Evolutionary conservation across 768 basidiomycete genomes (phyloP).

Genomic region (Coprinopsis marcescibilis): DNA sequence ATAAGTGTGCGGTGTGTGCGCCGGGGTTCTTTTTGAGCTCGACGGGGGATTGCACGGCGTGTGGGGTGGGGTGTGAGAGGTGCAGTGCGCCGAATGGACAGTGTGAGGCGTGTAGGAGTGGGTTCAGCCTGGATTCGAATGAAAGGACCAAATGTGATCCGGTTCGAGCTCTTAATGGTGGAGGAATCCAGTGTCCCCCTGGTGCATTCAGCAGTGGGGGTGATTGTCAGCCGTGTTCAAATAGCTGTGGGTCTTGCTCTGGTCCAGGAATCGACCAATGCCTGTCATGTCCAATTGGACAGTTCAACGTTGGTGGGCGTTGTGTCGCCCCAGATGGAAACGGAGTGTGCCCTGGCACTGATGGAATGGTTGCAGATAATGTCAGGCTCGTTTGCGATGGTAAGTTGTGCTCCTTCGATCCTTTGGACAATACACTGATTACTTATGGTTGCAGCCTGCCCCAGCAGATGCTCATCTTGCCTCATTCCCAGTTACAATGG

Average conservation of each 20-base stretch:
- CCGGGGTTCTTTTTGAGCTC: constrained; percentile 68
- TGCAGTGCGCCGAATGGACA: constrained; percentile 62
- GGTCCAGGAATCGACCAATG: constrained; percentile 63
- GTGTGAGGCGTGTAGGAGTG: constrained; percentile 67
- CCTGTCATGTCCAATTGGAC: constrained; percentile 55
- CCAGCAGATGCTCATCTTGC: constrained; percentile 72
- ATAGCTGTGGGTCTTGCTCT: constrained; percentile 63
- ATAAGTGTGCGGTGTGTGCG: constrained; percentile 69
- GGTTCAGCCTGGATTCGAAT: constrained; percentile 58
- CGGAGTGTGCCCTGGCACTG: constrained; percentile 67
- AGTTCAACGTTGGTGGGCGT: constrained; percentile 53
- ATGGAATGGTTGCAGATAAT: constrained; percentile 63
- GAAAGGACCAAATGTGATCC: constrained; percentile 63
- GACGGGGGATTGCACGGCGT: constrained; percentile 74
- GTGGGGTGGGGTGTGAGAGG: constrained; percentile 65
- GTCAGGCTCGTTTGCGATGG: constrained; percentile 75
- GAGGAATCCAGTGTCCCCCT: constrained; percentile 55
- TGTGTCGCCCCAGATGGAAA: constrained; percentile 61
- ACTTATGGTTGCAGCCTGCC: constrained; percentile 48
- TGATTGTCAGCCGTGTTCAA: constrained; percentile 52
- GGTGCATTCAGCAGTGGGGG: constrained; percentile 53
- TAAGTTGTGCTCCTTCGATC: constrained; percentile 29
- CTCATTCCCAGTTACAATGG: constrained; percentile 63
- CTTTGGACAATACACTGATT: background rate
- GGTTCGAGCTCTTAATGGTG: constrained; percentile 41